Percentiles rank a stretch among this genome's conserved stretches.
These are phyloP conservation scores for Solanum chacoense DNA, from an alignment of 305 asterid genomes.

Conservation along the genomic window DNA sequence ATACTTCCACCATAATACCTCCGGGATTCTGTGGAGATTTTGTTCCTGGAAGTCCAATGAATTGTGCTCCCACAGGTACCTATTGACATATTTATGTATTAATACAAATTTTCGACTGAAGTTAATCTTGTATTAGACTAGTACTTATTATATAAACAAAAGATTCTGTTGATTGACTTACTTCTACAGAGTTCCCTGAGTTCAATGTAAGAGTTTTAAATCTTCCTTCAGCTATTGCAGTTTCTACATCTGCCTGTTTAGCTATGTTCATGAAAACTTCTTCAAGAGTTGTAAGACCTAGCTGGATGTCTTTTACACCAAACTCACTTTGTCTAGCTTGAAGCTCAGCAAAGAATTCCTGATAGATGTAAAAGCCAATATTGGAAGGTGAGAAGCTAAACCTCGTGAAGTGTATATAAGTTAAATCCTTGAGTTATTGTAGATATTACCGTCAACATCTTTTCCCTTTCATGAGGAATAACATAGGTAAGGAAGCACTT, in stretches of 20 bases:
- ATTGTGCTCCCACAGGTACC: slow-evolving; percentile 75
- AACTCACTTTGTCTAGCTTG: slow-evolving; percentile 57
- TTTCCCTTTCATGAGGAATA: slow-evolving; percentile 82
- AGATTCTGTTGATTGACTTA: slow-evolving; percentile 5
- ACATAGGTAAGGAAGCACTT: slow-evolving; percentile 67
- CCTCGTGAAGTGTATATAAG: background rate
- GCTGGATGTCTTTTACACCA: slow-evolving; percentile 66
- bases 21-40: slow-evolving; percentile 14
- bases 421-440: slow-evolving; percentile 2
- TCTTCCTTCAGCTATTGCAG: slow-evolving; percentile 57
- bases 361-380: background rate
- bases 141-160: background rate
- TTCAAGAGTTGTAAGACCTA: slow-evolving; percentile 81
- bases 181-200: slow-evolving; percentile 49
- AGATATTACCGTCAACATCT: slow-evolving; percentile 47
- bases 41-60: slow-evolving; percentile 63
- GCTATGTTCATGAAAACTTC: slow-evolving; percentile 83
- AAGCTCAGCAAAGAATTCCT: slow-evolving; percentile 69
- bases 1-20: slow-evolving; percentile 63
- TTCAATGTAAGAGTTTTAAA: slow-evolving; percentile 36
- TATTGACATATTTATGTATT: background rate
- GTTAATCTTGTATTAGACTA: background rate
- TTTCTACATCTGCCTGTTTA: slow-evolving; percentile 66
- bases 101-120: background rate
- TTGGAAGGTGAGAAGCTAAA: background rate